phyloP scores from a whole-genome alignment of 164 flowering plant genomes.

The Tetracentron sinense region DNA sequence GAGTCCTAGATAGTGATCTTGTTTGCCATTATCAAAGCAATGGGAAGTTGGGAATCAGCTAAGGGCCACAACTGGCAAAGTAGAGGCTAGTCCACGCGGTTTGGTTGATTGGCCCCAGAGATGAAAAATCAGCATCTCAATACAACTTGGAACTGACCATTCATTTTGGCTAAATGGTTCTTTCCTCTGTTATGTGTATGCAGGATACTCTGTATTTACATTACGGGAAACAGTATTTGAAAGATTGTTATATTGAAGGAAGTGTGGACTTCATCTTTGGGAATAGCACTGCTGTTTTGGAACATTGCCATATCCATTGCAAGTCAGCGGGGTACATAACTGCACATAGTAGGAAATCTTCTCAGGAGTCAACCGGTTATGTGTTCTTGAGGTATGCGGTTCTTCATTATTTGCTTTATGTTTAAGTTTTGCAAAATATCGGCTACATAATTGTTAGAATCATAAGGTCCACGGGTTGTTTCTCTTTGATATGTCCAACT shows the following conservation, averaged over 20 bases:
- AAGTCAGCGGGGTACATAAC: constrained; percentile 83
- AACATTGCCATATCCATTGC: constrained; percentile 97
- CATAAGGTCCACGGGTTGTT: too few species aligned
- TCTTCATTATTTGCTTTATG: not conserved
- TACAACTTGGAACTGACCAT: too few species aligned
- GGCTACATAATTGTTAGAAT: too few species aligned
- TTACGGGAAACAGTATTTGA: constrained; percentile 84
- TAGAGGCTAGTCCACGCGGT: too few species aligned
- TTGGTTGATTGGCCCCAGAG: too few species aligned
- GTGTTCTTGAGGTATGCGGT: constrained; percentile 77
- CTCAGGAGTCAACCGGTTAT: constrained; percentile 92
- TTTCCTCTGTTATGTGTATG: constrained; percentile 8
- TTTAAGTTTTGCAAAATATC: not conserved
- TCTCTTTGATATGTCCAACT: too few species aligned
- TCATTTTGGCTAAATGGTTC: not conserved
- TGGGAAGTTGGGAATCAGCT: too few species aligned
- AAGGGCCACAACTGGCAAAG: too few species aligned
- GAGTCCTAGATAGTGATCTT: too few species aligned
- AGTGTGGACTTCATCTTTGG: constrained; percentile 98
- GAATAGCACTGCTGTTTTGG: constrained; percentile 91
- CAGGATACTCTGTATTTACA: constrained; percentile 95
- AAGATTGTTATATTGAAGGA: constrained; percentile 95
- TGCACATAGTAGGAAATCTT: constrained; percentile 94
- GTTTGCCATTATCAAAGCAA: too few species aligned
- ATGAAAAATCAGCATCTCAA: too few species aligned